phyloP scores from a whole-genome alignment of 176 grass and related monocot species.

The Bonia amplexicaulis region DNA sequence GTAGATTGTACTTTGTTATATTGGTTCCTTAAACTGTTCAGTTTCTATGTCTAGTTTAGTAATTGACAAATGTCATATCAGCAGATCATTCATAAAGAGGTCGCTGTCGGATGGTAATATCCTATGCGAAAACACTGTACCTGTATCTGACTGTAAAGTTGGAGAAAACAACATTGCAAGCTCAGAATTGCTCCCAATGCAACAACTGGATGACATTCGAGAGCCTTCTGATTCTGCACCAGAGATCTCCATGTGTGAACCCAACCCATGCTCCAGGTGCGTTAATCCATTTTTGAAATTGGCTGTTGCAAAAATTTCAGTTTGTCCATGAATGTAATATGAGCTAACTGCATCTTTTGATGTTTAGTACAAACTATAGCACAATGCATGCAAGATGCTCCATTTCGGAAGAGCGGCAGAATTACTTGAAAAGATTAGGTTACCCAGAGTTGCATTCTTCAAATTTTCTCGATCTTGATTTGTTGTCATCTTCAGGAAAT shows the following conservation, averaged over 20 bases:
- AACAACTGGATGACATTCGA: slow-evolving; percentile 47
- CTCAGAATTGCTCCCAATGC: slow-evolving; percentile 46
- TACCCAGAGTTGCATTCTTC: slow-evolving; percentile 71
- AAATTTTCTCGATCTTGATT: slow-evolving; percentile 90
- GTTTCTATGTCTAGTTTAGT: background rate
- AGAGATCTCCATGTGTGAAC: slow-evolving; percentile 65
- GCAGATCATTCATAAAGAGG: slow-evolving; percentile 87
- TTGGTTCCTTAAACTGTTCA: slow-evolving; percentile 11
- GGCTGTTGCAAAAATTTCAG: background rate
- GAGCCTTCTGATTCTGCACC: slow-evolving; percentile 77
- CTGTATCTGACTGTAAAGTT: slow-evolving; percentile 45
- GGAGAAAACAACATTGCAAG: slow-evolving; percentile 26
- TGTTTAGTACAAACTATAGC: slow-evolving; percentile 43
- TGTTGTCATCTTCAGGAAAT: slow-evolving; percentile 85
- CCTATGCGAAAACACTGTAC: slow-evolving; percentile 47
- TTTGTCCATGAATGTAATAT: background rate
- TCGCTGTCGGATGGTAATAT: slow-evolving; percentile 92
- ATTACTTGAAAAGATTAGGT: slow-evolving; percentile 54
- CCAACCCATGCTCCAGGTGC: slow-evolving; percentile 55
- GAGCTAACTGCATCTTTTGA: slow-evolving; percentile 5
- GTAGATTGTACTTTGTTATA: background rate
- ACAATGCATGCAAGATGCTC: slow-evolving; percentile 39
- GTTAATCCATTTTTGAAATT: slow-evolving; percentile 2
- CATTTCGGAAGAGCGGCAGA: slow-evolving; percentile 52
- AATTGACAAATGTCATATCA: slow-evolving; percentile 11